phyloP scores from a whole-genome alignment of 1,284 basidiomycete species.

The Exsudoporus floridanus region DNA sequence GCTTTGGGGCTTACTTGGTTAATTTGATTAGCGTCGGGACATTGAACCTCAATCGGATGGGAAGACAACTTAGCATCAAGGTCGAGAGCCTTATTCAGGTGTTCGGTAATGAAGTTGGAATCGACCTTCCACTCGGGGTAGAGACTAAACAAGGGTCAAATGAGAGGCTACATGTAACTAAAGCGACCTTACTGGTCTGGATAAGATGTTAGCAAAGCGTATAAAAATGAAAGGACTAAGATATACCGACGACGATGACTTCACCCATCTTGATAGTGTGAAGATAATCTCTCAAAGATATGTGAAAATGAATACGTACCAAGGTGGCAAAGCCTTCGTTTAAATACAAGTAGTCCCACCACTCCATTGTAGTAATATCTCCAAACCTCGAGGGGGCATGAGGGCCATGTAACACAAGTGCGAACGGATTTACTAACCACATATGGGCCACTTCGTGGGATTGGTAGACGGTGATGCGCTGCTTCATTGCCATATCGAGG shows the following conservation, averaged over 20 bases:
- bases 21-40: conserved; percentile 84
- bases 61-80: conserved; percentile 91
- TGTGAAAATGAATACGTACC: conserved; percentile 41
- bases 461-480: conserved; percentile 76
- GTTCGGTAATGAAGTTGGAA: conserved; percentile 64
- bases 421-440: conserved; percentile 51
- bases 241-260: conserved; percentile 79
- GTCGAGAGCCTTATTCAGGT: conserved; percentile 66
- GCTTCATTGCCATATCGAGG: conserved; percentile 75
- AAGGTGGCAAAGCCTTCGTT: conserved; percentile 90
- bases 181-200: conserved; percentile 46
- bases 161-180: conserved; percentile 1
- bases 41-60: conserved; percentile 93
- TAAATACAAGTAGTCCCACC: conserved; percentile 91
- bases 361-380: conserved; percentile 89
- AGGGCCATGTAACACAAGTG: conserved; percentile 1
- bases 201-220: conserved; percentile 6
- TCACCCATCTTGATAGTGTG: conserved; percentile 73
- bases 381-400: conserved; percentile 61
- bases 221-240: not conserved
- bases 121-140: conserved; percentile 79
- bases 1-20: conserved; percentile 54
- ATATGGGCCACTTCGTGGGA: conserved; percentile 84
- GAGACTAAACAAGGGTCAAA: conserved; percentile 44
- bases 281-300: not conserved